Base-by-base conservation (phyloP, 495 filamentous ascomycete species). In the Chaetomium fimeti region DNA sequence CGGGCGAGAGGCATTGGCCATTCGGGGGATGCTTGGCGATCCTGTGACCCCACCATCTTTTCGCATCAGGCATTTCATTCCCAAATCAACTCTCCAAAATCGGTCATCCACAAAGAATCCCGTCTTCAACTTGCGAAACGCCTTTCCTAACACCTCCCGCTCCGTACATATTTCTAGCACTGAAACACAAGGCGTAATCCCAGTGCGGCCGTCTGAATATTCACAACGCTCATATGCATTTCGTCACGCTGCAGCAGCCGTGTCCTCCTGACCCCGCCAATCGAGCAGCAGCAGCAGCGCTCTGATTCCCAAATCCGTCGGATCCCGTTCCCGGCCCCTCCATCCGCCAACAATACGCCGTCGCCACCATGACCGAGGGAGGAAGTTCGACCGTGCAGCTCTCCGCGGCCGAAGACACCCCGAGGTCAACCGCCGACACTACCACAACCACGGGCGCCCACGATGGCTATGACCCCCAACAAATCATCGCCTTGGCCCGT, bases 401-500 rank as follows among this genome's bases (percentile, higher is more conserved):
- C 45, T 43, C 55, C 18, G 38, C 27, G 9, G 55, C 67, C 36
- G 69, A 62, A 1, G 66, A 54, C 45, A 66, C 64, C 29, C 68
- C 69, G 7, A 36, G 8, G 8, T 57, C 29, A 3, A 20, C 61
- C 40, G 48, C 43, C 40, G 69, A 69, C 22, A 48, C 48, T 42
- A 58, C 67, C 27, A 61, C 69, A 2, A 45, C 47, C 16, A n/a
- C 62, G 5, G 59, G 49, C 63, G 48, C 65, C 49, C 64, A 69
- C 6, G 70, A 72, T n/a, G 66, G 66, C 67, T 74, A 70, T 54
- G 73, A 74, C 74, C 89, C 87, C 81, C 89, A 91, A 68, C 87
- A 84, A 51, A 81, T 83, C 47, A 77, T 79, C 15, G 84, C 85
- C 47, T 88, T 82, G 60, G 76, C 82, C 71, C 91, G 75, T 78